A percentile compares a stretch with the other conserved stretches of the same genome.
phyloP scores from a whole-genome alignment of 768 basidiomycete species.

The Naganishia vaughanmartiniae region DNA sequence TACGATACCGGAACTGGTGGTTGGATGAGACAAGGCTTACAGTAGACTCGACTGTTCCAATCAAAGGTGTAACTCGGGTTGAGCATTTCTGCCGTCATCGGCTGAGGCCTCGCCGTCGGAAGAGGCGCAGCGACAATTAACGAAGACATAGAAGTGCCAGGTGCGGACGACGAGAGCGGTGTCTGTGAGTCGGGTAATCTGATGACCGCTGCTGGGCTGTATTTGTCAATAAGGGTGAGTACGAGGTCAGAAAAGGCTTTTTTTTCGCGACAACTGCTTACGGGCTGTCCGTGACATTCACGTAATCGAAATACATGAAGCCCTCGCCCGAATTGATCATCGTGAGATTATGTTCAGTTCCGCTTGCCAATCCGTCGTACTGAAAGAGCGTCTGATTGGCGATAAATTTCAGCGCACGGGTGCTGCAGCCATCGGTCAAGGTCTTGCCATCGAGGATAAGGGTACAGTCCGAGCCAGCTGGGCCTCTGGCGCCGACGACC shows the following conservation, averaged over 20 bases:
- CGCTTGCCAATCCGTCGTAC: background rate
- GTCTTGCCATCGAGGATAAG: conserved; percentile 9
- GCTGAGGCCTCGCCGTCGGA: background rate
- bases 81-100: background rate
- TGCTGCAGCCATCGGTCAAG: background rate
- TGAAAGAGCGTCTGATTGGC: conserved; percentile 15
- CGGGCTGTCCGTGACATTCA: background rate
- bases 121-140: background rate
- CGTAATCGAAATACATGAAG: conserved; percentile 23
- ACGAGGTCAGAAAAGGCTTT: background rate
- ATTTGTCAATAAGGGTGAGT: background rate
- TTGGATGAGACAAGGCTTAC: background rate
- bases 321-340: conserved; percentile 22
- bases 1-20: background rate
- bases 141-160: background rate
- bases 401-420: background rate
- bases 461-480: background rate
- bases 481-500: conserved; percentile 10
- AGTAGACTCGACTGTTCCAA: conserved; percentile 24
- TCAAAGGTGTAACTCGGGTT: background rate
- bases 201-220: background rate
- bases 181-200: background rate
- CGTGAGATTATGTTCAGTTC: background rate
- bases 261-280: background rate
- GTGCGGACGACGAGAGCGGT: background rate